Conservation (phyloP, 176 grass and related monocot species). For the Miscanthus lutarioriparius region DNA sequence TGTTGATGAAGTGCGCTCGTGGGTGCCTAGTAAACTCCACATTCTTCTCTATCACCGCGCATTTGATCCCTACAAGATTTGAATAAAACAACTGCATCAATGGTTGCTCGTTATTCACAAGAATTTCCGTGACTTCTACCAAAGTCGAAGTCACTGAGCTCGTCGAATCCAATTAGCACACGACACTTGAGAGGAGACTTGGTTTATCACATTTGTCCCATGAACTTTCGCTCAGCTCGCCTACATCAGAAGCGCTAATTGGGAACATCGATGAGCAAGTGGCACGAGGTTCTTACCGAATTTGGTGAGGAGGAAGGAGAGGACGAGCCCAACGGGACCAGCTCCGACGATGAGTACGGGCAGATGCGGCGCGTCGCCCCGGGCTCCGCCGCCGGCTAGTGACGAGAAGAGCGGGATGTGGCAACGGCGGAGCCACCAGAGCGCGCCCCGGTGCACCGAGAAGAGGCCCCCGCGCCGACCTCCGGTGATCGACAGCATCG, state of each 20-base stretch:
- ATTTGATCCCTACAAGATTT: slow-evolving; percentile 62
- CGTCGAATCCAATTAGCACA: not conserved
- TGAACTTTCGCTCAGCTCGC: not conserved
- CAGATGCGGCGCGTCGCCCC: slow-evolving; percentile 49
- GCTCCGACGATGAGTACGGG: slow-evolving; percentile 91
- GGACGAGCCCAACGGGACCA: slow-evolving; percentile 84
- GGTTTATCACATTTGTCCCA: not conserved
- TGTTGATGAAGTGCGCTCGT: slow-evolving; percentile 94
- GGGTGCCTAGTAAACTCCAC: slow-evolving; percentile 71
- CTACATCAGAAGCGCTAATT: not conserved
- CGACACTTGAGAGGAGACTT: not conserved
- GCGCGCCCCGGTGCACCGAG: not conserved
- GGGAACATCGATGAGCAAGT: not conserved
- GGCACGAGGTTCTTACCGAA: slow-evolving; percentile 46
- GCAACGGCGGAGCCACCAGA: not conserved
- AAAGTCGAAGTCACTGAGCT: not conserved
- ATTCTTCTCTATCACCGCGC: slow-evolving; percentile 71
- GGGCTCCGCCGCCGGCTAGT: not conserved
- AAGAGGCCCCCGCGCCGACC: slow-evolving; percentile 23
- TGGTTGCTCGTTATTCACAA: not conserved
- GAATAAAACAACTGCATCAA: slow-evolving; percentile 3
- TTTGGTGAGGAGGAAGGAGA: slow-evolving; percentile 91
- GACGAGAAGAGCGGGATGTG: slow-evolving; percentile 30
- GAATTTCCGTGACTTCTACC: not conserved
- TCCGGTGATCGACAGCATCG: slow-evolving; percentile 43